Base-by-base conservation (phyloP, 2,329 filamentous ascomycete species). In the Sarocladiaceae sp. region DNA sequence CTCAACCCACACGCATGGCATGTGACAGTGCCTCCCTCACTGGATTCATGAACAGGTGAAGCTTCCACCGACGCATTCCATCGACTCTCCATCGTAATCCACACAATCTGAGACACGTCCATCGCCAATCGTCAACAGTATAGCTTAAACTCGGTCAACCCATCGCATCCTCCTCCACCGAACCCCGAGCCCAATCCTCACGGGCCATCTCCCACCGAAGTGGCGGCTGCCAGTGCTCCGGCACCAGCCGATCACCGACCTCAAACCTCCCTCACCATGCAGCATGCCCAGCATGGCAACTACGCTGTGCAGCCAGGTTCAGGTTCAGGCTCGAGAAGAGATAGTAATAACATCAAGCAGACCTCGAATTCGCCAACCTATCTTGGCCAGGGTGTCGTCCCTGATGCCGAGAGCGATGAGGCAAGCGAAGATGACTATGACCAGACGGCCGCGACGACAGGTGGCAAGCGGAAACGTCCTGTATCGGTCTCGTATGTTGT, bases 381-480 rank as follows among this genome's bases (percentile, higher is more conserved):
- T n/a, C n/a, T n/a, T n/a, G n/a, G n/a, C n/a, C n/a, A n/a, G n/a
- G n/a, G n/a, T n/a, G n/a, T n/a, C n/a, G n/a, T 33, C 12, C 55
- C 55, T 50, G 60, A 70, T 43, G 60, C 53, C 39, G 71, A 74
- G 43, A 78, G 72, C 57, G 73, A 75, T 55, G 70, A 71, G 45
- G 65, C 70, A 42, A 76, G 72, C 55, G 70, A 74, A 33, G 67
- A 69, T 46, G 67, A 72, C 47, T 57, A 64, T 39, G 67, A 73
- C 42, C 56, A 62, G 23, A 53, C 48, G 32, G 45, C 55, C 21
- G 55, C 53, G 59, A 59, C 23, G 67, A 66, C 43, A n/a, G 64
- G 59, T 48, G 69, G 73, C 47, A 82, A 82, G 61, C 73, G 78
- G 50, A 82, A 80, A 59, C 69, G 78, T 47, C 74, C 75, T 48